Conservation (phyloP, 2,329 filamentous ascomycete species). For the Penicillium palitans region DNA sequence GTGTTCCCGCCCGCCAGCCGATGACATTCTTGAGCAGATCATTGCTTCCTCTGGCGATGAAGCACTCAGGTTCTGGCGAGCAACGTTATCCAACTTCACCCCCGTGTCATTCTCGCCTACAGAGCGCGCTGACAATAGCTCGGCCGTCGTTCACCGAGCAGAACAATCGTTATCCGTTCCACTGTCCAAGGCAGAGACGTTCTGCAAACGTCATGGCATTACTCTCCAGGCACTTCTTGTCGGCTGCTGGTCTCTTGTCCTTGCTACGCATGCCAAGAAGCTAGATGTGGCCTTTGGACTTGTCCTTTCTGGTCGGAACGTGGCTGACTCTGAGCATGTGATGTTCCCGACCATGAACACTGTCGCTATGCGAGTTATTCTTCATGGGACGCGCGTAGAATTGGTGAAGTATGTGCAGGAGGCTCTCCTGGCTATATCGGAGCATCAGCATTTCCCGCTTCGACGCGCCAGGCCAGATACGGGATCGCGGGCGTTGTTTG, state of each 20-base stretch:
- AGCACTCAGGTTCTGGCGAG: conserved; percentile 68
- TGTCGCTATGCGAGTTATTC: conserved; percentile 68
- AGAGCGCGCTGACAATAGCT: conserved; percentile 13
- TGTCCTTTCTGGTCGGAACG: conserved; percentile 81
- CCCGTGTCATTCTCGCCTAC: conserved; percentile 43
- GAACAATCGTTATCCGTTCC: conserved; percentile 34
- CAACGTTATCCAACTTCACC: conserved; percentile 59
- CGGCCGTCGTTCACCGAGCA: conserved; percentile 28
- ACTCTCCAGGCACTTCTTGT: conserved; percentile 76
- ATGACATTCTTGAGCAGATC: conserved; percentile 57
- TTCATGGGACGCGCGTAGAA: conserved; percentile 66
- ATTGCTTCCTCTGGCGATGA: conserved; percentile 50
- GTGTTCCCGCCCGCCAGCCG: conserved; percentile 50
- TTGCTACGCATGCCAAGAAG: conserved; percentile 62
- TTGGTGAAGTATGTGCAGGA: conserved; percentile 75
- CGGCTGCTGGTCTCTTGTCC: conserved; percentile 70
- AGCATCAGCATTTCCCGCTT: conserved; percentile 75
- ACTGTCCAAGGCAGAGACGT: conserved; percentile 48
- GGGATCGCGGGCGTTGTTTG: conserved; percentile 54
- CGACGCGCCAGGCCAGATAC: conserved; percentile 63
- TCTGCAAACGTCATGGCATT: conserved; percentile 67
- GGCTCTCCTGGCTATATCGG: conserved; percentile 63
- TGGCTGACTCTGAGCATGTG: conserved; percentile 64
- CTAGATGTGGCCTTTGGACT: conserved; percentile 81
- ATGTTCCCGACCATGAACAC: conserved; percentile 95